Base-by-base conservation (phyloP, 2,329 filamentous ascomycete genomes). In the Helicocarpus griseus region DNA sequence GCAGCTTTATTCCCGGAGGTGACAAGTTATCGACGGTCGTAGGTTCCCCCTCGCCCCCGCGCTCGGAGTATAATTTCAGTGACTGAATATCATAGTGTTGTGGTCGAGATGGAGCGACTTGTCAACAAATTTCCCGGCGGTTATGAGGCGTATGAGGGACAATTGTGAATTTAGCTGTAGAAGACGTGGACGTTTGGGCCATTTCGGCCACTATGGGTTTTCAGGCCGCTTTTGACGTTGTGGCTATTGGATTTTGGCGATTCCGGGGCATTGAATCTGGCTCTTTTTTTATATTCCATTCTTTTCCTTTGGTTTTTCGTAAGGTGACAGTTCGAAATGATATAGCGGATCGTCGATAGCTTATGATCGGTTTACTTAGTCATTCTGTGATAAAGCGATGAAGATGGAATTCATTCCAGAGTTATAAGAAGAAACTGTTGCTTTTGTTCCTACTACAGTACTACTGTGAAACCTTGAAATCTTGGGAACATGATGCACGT, bases 31-130 rank as follows among this genome's bases (percentile, higher is more conserved):
- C 46, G 55, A 26, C 28, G 50, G 31, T 28, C 47, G 55, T 57
- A 49, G 47, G 55, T 24, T 6, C 26, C 8, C 38, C 14, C n/a
- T n/a, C n/a, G n/a, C n/a, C n/a, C n/a, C n/a, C n/a, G n/a, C 24
- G 38, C 35, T 38, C 39, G 17, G 41, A 29, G 19, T 17, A 36
- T 5, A 44, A n/a, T 19, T n/a, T 9, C 28, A 2, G 14, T 33
- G 28, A 17, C 22, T 24, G 31, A n/a, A 33, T 31, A 49, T 31
- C n/a, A 21, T 39, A 56, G 57, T 11, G 51, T 51, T 5, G 55
- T 57, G 21, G 50, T 58, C n/a, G 57, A 55, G 29, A 59, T 59
- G 57, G 49, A 49, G 21, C 21, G 41, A n/a, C 50, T 60, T 5
- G 39, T 59, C 13, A 48, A 48, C 0, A 59, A 58, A 29, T 58